Evolutionary conservation across 805 yeast species (phyloP), one percentile per base, ranked within the genome.

Genomic region (Nakazawaea holstii): DNA sequence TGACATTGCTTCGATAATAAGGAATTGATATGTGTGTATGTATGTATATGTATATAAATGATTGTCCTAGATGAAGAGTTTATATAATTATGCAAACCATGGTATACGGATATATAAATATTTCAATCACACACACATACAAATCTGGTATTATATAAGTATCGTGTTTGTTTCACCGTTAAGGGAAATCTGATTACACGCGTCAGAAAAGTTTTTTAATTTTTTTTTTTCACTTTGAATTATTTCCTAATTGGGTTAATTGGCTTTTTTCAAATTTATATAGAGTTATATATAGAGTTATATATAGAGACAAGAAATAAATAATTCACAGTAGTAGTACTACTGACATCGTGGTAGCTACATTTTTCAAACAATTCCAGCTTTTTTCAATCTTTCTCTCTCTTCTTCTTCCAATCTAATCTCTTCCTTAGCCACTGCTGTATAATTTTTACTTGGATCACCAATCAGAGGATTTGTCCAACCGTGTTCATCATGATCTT

Each of bases 391-490:
- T 28, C 33, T 39, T 27, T 35, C 43, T 31, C 35, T 45, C 13
- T 26, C n/a, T 31, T 45, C 32, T 26, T 43, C 46, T 26, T 46
- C 48, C 29, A 38, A 35, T 29, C 33, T n/a, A 20, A 36, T 42
- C 43, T 46, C 50, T 35, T 43, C 41, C 35, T 48, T 47, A 6
- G 50, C 50, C 6, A 35, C 41, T 17, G 28, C 50, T 13, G 43
- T 39, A 27, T 48, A 48, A 15, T 46, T 46, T 15, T 37, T 48
- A 13, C 31, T 20, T 20, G 50, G 47, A n/a, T 48, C 50, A 10
- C 41, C 33, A 35, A 26, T 36, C 39, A 39, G 31, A n/a, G 70
- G 70, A 48, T 68, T 68, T 1, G 66, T 59, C 78, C 78, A 73
- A 7, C 78, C 78, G 28, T 62, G 46, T 15, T 62, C 57, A 26